Evolutionary conservation across 257 asterid species (phyloP), one percentile per base, ranked within the genome.

Genomic region (Leonotis leonurus): DNA sequence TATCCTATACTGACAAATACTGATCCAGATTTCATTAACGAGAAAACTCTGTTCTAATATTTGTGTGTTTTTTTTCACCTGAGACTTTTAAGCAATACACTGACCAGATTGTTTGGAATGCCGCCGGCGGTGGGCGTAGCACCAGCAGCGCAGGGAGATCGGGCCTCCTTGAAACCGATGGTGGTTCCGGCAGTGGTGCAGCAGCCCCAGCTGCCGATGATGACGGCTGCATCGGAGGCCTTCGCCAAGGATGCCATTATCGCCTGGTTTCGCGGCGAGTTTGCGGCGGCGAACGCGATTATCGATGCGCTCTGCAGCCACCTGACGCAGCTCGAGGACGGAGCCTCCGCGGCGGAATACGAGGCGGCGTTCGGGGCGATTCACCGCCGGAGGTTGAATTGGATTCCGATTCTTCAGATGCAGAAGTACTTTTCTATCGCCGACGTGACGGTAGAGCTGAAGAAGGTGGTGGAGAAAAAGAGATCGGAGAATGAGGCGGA

Each of bases 381-480:
- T 36, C 97, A 92, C 63, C 71, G 83, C 36, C 75, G 99, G 49
- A 70, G 99, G 78, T 11, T 86, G 76, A 85, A 89, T 58, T 92
- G 99, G 99, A 86, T 89, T 85, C 97, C 96, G 74, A 73, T 89
- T 70, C 80, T 92, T 24, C 94, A 89, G 84, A 86, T 85, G 96
- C 99, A 92, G 79, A 83, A 82, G 64, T 92, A 81, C 75, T 85
- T 56, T 72, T 74, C 99, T 4, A 87, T 89, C 32, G 89, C 86
- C 5, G 99, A 85, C 45, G 94, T 92, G 16, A 44, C 77, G 7
- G 32, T 43, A 64, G 96, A 89, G 87, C 96, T 92, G 27, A 74
- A 76, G 17, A 85, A 83, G 33, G 87, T 81, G n/a, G n/a, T n/a
- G n/a, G n/a, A n/a, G n/a, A n/a, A n/a, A n/a, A n/a, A n/a, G n/a